Percentiles rank a stretch among this genome's conserved stretches.
phyloP scores from a whole-genome alignment of 805 yeast species.

The Hanseniaspora jakobsenii region DNA sequence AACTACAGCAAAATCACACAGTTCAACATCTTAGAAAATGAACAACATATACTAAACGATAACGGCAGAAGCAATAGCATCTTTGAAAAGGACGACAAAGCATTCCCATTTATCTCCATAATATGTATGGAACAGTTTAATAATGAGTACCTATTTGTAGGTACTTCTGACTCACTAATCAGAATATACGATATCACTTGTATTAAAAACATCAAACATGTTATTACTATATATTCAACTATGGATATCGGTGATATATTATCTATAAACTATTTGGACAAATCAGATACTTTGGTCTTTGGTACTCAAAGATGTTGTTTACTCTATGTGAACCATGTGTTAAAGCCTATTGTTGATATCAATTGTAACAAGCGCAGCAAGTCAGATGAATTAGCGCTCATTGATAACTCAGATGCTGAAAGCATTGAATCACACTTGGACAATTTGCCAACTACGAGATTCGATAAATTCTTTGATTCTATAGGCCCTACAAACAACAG shows the following conservation, averaged over 20 bases:
- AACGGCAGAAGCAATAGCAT: too few species aligned
- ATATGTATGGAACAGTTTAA: constrained; percentile 6
- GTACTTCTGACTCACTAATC: constrained; percentile 80
- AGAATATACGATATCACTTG: constrained; percentile 63
- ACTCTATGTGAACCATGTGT: constrained; percentile 46
- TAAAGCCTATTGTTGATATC: too few species aligned
- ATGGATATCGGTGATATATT: constrained; percentile 91
- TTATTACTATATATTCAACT: constrained; percentile 61
- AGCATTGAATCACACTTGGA: constrained; percentile 22
- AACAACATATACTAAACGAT: neutral
- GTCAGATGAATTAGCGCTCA: constrained; percentile 16
- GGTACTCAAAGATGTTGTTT: constrained; percentile 91
- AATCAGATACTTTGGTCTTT: constrained; percentile 50
- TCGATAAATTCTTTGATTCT: constrained; percentile 81
- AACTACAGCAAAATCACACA: constrained; percentile 5
- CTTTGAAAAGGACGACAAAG: too few species aligned
- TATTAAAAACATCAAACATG: constrained; percentile 15
- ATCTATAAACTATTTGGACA: constrained; percentile 58
- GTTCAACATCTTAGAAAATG: neutral
- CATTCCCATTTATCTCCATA: too few species aligned
- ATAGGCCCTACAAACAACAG: constrained; percentile 66
- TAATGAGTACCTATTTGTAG: constrained; percentile 59
- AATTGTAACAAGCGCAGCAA: too few species aligned
- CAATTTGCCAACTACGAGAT: constrained; percentile 52
- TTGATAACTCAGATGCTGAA: constrained; percentile 16